Evolutionary conservation across 1,284 basidiomycete species (phyloP).

Genomic region (Prillingera fragicola): DNA sequence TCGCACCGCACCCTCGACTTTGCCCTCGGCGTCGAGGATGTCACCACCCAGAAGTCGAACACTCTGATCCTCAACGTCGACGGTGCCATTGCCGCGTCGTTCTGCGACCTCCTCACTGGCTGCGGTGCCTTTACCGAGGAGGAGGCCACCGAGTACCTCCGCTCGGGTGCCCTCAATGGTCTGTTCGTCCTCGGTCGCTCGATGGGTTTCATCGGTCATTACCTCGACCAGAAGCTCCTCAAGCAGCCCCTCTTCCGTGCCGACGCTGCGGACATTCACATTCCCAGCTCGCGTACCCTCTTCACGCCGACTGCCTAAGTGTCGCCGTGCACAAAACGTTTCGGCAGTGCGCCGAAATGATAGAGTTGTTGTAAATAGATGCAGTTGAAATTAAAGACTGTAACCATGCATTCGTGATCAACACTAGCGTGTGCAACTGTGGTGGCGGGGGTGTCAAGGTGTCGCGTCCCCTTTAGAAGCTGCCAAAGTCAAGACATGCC

Average conservation of each 20-base stretch:
- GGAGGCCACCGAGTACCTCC: constrained; percentile 96
- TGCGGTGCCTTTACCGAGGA: constrained; percentile 91
- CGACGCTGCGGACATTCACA: constrained; percentile 78
- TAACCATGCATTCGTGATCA: no score
- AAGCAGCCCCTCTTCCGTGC: constrained; percentile 88
- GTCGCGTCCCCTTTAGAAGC: no score
- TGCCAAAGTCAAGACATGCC: no score
- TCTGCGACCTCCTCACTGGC: constrained; percentile 90
- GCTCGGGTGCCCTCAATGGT: constrained; percentile 71
- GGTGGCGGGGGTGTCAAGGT: no score
- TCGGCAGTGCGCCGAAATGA: no score
- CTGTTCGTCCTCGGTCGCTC: constrained; percentile 95
- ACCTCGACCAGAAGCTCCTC: constrained; percentile 79
- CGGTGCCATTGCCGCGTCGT: constrained; percentile 95
- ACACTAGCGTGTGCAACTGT: no score
- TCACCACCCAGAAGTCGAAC: constrained; percentile 97
- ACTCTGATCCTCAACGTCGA: constrained; percentile 92
- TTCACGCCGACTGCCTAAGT: no score
- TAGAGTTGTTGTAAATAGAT: no score
- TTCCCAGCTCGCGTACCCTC: no score
- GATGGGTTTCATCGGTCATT: constrained; percentile 74
- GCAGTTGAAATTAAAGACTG: no score
- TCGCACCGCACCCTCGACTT: constrained; percentile 86
- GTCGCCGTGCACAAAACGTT: no score
- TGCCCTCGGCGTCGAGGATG: constrained; percentile 96